Conservation (phyloP, 2,329 filamentous ascomycete species). For the Cadophora sp. region DNA sequence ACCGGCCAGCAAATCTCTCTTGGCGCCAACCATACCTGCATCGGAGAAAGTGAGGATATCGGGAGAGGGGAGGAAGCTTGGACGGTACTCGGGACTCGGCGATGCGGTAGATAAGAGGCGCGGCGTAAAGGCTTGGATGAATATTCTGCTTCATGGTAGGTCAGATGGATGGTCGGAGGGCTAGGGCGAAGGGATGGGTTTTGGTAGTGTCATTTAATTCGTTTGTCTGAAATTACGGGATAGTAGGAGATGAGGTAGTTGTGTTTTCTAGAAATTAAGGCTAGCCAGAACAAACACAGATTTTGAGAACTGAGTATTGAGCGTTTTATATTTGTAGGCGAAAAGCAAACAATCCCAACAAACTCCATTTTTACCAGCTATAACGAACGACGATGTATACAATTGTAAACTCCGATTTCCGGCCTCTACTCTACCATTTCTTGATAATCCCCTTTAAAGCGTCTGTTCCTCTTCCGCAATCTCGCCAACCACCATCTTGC, state of each 20-base stretch:
- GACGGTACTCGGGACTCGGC: not conserved
- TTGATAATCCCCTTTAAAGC: not conserved
- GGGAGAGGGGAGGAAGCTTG: not conserved
- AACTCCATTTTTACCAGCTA: not conserved
- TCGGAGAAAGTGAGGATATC: not conserved
- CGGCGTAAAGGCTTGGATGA: not conserved
- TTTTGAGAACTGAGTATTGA: too few species aligned
- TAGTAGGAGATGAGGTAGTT: too few species aligned
- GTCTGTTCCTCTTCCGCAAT: constrained; percentile 12
- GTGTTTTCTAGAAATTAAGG: too few species aligned
- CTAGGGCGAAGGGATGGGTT: not conserved
- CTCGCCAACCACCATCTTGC: not conserved
- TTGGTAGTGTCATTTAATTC: not conserved
- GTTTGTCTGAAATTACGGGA: too few species aligned
- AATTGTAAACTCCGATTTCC: not conserved
- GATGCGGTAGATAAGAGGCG: not conserved
- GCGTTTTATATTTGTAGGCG: not conserved
- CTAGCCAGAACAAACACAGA: too few species aligned
- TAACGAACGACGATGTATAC: not conserved
- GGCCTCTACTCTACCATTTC: not conserved
- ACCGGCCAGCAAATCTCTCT: not conserved
- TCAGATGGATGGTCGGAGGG: not conserved
- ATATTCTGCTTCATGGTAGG: too few species aligned
- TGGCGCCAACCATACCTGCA: constrained; percentile 1
- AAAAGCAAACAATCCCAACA: not conserved